phyloP scores from a whole-genome alignment of 208 protist species.

The Trypanosoma melophagium region DNA sequence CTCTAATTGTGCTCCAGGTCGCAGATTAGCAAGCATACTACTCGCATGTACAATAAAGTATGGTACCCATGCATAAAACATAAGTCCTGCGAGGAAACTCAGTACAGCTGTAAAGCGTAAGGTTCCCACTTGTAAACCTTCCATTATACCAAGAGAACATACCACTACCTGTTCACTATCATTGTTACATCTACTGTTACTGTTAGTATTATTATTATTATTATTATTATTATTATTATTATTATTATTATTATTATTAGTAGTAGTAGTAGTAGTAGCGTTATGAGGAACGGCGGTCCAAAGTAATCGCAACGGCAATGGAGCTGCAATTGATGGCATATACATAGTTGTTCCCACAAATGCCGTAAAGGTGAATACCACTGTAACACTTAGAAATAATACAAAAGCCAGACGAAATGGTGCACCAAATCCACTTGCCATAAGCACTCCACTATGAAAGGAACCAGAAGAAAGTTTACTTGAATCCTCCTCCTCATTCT shows the following conservation, averaged over 20 bases:
- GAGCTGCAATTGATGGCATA: conserved; percentile 12
- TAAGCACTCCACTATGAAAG: conserved; percentile 10
- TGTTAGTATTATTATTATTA: neutral
- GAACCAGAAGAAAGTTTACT: neutral
- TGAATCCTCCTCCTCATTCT: neutral
- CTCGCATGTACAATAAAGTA: conserved; percentile 24
- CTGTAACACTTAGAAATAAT: neutral
- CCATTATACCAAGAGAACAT: conserved; percentile 22
- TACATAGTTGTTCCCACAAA: conserved; percentile 17
- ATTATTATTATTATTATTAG: neutral
- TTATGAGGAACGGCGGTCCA: conserved; percentile 14
- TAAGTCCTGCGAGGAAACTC: conserved; percentile 9
- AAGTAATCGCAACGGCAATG: conserved; percentile 17
- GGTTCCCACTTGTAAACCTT: neutral
- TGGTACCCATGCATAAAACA: conserved; percentile 25
- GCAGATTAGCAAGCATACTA: conserved; percentile 12
- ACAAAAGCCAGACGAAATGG: conserved; percentile 9
- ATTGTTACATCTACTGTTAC: neutral
- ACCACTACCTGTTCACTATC: neutral
- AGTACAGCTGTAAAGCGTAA: conserved; percentile 11
- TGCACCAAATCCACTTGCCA: conserved; percentile 24
- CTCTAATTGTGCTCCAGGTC: neutral
- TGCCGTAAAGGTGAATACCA: conserved; percentile 5
- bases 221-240: neutral
- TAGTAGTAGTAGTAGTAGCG: neutral